Percentiles rank a stretch among this genome's conserved stretches.
These are phyloP conservation scores for Bathelium albidoporum DNA, from an alignment of 495 filamentous ascomycete species.

Conservation along the genomic window DNA sequence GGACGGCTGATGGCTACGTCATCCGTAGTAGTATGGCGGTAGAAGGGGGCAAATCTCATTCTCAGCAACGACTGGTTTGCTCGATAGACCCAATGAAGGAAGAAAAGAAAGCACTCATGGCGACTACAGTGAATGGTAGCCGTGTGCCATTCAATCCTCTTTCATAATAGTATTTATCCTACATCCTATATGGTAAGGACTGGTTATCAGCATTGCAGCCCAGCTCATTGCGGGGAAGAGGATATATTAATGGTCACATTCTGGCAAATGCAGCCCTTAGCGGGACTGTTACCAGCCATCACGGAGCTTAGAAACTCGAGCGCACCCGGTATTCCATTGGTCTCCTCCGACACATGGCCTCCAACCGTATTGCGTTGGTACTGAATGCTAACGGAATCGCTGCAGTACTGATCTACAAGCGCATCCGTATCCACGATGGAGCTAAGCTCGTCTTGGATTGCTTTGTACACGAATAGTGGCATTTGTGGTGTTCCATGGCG, in stretches of 20 bases:
- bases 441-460: slow-evolving; percentile 38
- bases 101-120: no score
- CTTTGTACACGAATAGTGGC: slow-evolving; percentile 44
- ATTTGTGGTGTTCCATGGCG: slow-evolving; percentile 35
- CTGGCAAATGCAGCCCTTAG: slow-evolving; percentile 11
- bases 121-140: no score
- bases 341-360: slow-evolving; percentile 24
- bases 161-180: no score
- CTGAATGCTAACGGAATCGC: slow-evolving; percentile 27
- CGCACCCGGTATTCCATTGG: slow-evolving; percentile 14
- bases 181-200: no score
- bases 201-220: neutral
- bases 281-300: slow-evolving; percentile 8
- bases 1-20: no score
- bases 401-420: slow-evolving; percentile 34
- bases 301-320: slow-evolving; percentile 13
- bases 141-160: no score
- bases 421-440: slow-evolving; percentile 35
- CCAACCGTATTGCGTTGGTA: slow-evolving; percentile 35
- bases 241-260: slow-evolving; percentile 15
- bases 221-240: neutral
- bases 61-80: no score
- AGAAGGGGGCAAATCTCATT: no score
- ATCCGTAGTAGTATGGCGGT: no score
- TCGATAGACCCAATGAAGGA: no score